A percentile compares a stretch with the other conserved stretches of the same genome.
Conservation (phyloP, 1,284 basidiomycete species). For the Violaceomyces palustris region DNA sequence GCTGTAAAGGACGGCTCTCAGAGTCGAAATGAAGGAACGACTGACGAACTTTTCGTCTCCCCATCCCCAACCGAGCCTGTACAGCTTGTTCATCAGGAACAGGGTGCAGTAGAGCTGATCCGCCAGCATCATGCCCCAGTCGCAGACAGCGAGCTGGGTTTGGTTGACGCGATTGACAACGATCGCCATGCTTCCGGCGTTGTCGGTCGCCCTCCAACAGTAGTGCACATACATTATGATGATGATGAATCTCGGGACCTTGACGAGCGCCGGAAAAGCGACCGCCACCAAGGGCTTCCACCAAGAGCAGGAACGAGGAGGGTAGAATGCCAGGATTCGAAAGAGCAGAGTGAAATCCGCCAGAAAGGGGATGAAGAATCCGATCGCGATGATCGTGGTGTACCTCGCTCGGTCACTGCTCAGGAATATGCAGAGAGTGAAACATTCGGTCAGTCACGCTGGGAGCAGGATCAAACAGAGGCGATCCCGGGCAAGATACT, state of each 20-base stretch:
- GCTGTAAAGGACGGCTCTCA: slow-evolving; percentile 8
- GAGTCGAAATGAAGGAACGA: slow-evolving; percentile 7
- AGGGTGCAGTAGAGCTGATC: slow-evolving; percentile 16
- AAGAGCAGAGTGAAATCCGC: slow-evolving; percentile 12
- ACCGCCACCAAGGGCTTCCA: slow-evolving; percentile 8
- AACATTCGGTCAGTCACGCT: background rate
- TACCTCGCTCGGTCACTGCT: slow-evolving; percentile 1
- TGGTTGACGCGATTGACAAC: slow-evolving; percentile 8
- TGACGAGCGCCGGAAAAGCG: slow-evolving; percentile 51
- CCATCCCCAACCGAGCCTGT: slow-evolving; percentile 20
- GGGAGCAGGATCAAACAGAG: background rate
- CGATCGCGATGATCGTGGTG: slow-evolving; percentile 7
- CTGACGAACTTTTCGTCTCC: slow-evolving; percentile 14
- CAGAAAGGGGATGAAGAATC: slow-evolving; percentile 12
- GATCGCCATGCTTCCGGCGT: slow-evolving; percentile 4
- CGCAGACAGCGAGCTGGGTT: slow-evolving; percentile 7
- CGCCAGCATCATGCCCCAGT: slow-evolving; percentile 15
- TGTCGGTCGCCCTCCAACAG: background rate
- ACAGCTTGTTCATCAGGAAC: slow-evolving; percentile 11
- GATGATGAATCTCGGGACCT: slow-evolving; percentile 53
- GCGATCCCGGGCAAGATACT: background rate
- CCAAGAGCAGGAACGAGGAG: background rate
- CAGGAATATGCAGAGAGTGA: background rate
- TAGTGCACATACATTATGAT: slow-evolving; percentile 11
- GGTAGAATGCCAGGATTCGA: slow-evolving; percentile 16